A percentile compares a stretch with the other conserved stretches of the same genome.
Evolutionary conservation across 192 early-diverging fungal genomes (phyloP).

Genomic region (Coemansia sp.): DNA sequence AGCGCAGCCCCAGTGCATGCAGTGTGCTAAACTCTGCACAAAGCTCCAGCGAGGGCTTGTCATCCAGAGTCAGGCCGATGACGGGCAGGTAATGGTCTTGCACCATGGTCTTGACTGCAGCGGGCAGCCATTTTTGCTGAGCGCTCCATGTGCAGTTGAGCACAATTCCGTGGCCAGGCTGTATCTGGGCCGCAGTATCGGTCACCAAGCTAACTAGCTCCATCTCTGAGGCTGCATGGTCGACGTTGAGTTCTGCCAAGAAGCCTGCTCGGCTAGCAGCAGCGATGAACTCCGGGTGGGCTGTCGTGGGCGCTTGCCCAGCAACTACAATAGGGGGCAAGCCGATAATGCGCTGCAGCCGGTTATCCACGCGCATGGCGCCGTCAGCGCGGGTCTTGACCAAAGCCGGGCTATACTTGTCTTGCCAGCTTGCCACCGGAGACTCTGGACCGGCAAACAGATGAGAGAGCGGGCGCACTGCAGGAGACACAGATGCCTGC

Average conservation of each 20-base stretch:
- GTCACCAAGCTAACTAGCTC: conserved; percentile 68
- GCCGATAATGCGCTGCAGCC: conserved; percentile 75
- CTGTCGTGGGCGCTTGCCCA: conserved; percentile 86
- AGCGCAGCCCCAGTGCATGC: conserved; percentile 70
- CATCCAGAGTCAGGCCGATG: conserved; percentile 79
- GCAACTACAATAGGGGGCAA: conserved; percentile 89
- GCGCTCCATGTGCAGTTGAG: conserved; percentile 73
- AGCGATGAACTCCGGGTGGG: conserved; percentile 72
- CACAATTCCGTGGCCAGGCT: conserved; percentile 79
- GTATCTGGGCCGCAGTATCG: conserved; percentile 69
- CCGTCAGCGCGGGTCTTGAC: conserved; percentile 56
- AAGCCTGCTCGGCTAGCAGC: conserved; percentile 88
- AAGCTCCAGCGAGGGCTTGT: conserved; percentile 60
- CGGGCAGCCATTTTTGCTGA: conserved; percentile 78
- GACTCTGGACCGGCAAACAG: not conserved
- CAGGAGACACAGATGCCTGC: too few species aligned
- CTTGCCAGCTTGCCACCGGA: conserved; percentile 69
- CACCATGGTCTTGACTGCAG: conserved; percentile 68
- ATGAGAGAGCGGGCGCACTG: not conserved
- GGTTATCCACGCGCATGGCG: conserved; percentile 77
- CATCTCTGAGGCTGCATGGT: conserved; percentile 71
- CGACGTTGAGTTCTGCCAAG: conserved; percentile 87
- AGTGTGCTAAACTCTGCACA: conserved; percentile 57
- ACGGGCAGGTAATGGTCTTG: conserved; percentile 79
- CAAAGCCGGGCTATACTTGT: conserved; percentile 72